Evolutionary conservation across 768 basidiomycete genomes (phyloP), one percentile per base, ranked within the genome.

Genomic region (Sutorius australiensis): DNA sequence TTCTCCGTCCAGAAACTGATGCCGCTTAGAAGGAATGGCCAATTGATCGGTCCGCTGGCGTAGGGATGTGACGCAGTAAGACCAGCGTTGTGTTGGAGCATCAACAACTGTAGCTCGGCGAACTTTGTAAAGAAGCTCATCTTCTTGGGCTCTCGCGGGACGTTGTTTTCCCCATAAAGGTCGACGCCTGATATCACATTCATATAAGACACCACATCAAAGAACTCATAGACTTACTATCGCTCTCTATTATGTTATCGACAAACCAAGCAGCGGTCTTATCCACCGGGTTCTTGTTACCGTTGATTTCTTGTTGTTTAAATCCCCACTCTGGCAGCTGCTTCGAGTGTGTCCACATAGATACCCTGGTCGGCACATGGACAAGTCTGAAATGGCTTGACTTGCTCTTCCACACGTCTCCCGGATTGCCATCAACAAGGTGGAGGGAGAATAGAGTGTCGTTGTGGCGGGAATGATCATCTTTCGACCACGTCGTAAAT

Each of bases 81-180:
- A 19, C 94, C 97, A n/a, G 97, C 95, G 63, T 99, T 99, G 75
- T 99, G 97, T 67, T 97, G 93, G 59, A 98, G 73, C 95, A 98
- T 98, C 51, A 95, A 75, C 40, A 95, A 72, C 64, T 99, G 97
- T 31, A 98, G 75, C 69, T 99, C 95, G 28, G 76, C 82, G 63
- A 95, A 98, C 73, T 99, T 98, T 69, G 78, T 87, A 79, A 99
- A 90, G 74, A 99, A 99, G 69, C 84, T 89, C 76, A 93, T 80
- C 48, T 74, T 76, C 73, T 90, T 94, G 17, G 91, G 87, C 50
- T 80, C 74, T 67, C 89, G 93, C 12, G 74, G 51, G n/a, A 44
- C 62, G 21, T 79, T 78, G 13, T 70, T 68, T 72, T 50, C 72
- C 77, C 24, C 74, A 76, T n/a, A 83, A 80, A 62, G 42, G 52